Evolutionary conservation across 495 filamentous ascomycete genomes (phyloP).

Genomic region (Hypomontagnella submonticulosa): DNA sequence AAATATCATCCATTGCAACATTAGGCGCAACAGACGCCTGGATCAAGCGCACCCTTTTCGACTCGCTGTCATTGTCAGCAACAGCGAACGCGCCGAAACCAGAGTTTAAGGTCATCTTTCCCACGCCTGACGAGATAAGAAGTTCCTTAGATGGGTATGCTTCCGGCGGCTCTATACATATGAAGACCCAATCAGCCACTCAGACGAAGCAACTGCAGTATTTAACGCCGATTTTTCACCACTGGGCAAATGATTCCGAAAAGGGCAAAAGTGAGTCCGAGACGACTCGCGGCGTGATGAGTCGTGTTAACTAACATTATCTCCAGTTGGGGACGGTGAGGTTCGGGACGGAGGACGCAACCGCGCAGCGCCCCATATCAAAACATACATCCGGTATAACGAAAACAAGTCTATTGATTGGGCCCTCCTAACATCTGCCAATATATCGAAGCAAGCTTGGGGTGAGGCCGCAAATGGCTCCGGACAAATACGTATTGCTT

Average conservation of each 20-base stretch:
- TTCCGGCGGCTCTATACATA: slow-evolving; percentile 85
- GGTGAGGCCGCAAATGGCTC: slow-evolving; percentile 66
- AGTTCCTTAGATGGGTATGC: slow-evolving; percentile 80
- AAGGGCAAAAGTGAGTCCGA: slow-evolving; percentile 48
- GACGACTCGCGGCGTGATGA: neutral
- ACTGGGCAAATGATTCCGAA: slow-evolving; percentile 71
- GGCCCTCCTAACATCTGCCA: slow-evolving; percentile 87
- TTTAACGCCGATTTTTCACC: slow-evolving; percentile 72
- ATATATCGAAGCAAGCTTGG: slow-evolving; percentile 91
- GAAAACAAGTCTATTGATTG: slow-evolving; percentile 74
- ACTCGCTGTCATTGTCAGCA: slow-evolving; percentile 40
- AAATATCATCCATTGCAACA: slow-evolving; percentile 86
- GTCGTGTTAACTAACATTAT: neutral
- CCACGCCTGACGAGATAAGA: slow-evolving; percentile 82
- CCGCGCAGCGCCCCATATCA: slow-evolving; percentile 91
- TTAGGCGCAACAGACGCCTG: slow-evolving; percentile 79
- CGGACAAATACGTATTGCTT: slow-evolving; percentile 75
- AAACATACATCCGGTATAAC: slow-evolving; percentile 84
- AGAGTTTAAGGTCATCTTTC: slow-evolving; percentile 75
- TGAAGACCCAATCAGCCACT: slow-evolving; percentile 72
- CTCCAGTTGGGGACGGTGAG: slow-evolving; percentile 11
- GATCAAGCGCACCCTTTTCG: slow-evolving; percentile 75
- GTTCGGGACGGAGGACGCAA: slow-evolving; percentile 64
- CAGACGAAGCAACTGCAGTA: slow-evolving; percentile 82
- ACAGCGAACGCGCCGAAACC: slow-evolving; percentile 31